Evolutionary conservation across 768 basidiomycete genomes (phyloP).

Genomic region (Pulveroboletus sp.): DNA sequence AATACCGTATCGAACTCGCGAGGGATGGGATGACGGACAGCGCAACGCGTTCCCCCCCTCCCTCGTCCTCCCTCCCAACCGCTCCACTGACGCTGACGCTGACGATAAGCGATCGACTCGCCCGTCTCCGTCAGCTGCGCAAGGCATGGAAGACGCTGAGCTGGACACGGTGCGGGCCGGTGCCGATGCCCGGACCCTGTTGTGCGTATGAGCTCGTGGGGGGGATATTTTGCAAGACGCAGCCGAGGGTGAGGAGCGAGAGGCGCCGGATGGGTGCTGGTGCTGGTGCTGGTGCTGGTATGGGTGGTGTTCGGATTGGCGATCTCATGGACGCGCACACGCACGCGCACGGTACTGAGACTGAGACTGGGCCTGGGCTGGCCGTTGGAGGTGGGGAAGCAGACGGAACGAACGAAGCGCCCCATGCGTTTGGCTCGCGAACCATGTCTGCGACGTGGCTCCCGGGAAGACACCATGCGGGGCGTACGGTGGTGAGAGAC

Average conservation of each 20-base stretch:
- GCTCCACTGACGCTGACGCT: neutral
- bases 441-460: slow-evolving; percentile 21
- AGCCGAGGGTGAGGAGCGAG: neutral
- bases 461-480: slow-evolving; percentile 7
- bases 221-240: slow-evolving; percentile 49
- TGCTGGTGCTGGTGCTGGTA: neutral
- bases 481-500: slow-evolving; percentile 19
- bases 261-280: neutral
- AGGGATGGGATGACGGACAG: slow-evolving; percentile 34
- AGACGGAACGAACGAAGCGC: neutral
- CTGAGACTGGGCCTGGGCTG: neutral
- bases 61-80: too few species aligned
- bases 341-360: too few species aligned
- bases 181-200: slow-evolving; percentile 35
- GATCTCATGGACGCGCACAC: neutral
- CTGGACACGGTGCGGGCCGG: slow-evolving; percentile 20
- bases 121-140: slow-evolving; percentile 32
- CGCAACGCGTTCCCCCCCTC: neutral
- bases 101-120: slow-evolving; percentile 25
- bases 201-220: slow-evolving; percentile 59
- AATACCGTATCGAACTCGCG: slow-evolving; percentile 37
- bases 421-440: slow-evolving; percentile 18
- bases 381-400: neutral
- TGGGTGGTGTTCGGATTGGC: neutral
- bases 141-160: slow-evolving; percentile 32